These are phyloP conservation scores for Auricularia sp. DNA, from an alignment of 768 basidiomycete genomes.

Conservation along the genomic window DNA sequence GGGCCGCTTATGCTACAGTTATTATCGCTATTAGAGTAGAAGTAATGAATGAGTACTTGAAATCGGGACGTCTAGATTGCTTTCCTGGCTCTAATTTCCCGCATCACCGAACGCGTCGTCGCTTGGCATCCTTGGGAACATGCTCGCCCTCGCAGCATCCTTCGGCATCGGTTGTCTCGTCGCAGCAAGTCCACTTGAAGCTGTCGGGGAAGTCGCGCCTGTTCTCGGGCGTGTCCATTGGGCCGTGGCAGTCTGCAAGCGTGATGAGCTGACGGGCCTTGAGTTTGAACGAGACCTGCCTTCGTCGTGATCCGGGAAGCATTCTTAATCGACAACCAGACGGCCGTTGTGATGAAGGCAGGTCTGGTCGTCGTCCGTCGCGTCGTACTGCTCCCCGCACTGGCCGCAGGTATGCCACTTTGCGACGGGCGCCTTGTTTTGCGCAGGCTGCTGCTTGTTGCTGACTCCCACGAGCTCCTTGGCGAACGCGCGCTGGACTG, in stretches of 20 bases:
- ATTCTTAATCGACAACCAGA: slow-evolving; percentile 30
- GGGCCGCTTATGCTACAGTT: neutral
- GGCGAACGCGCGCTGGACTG: slow-evolving; percentile 33
- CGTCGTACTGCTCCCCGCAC: slow-evolving; percentile 41
- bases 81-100: too few relatives aligned
- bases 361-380: slow-evolving; percentile 30
- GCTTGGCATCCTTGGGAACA: neutral
- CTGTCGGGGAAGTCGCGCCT: slow-evolving; percentile 35
- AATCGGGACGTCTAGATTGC: too few relatives aligned
- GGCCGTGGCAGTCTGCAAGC: slow-evolving; percentile 29
- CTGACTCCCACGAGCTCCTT: slow-evolving; percentile 34
- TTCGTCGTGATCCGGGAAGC: slow-evolving; percentile 40
- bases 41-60: neutral
- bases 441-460: neutral
- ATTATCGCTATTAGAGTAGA: neutral
- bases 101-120: neutral
- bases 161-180: slow-evolving; percentile 24
- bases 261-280: neutral
- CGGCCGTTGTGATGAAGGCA: slow-evolving; percentile 47
- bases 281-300: neutral
- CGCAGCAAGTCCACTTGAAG: slow-evolving; percentile 45
- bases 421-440: slow-evolving; percentile 6
- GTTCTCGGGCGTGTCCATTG: slow-evolving; percentile 33
- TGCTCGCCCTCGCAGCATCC: slow-evolving; percentile 19
- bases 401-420: slow-evolving; percentile 38